Conservation (phyloP, 2,329 filamentous ascomycete genomes). For the Aureobasidium subglaciale region DNA sequence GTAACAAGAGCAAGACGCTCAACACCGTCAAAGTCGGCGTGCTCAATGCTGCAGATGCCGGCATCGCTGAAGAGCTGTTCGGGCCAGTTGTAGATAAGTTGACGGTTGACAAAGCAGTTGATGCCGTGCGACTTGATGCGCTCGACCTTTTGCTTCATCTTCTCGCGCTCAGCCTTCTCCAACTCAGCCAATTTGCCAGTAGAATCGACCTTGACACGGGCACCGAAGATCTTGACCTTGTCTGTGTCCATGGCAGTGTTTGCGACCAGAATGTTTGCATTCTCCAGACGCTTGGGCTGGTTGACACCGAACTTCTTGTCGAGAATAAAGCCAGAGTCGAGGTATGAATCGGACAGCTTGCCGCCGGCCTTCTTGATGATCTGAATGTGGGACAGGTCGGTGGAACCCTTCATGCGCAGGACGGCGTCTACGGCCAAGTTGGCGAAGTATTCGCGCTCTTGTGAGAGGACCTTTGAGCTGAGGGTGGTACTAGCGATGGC, state of each 20-base stretch:
- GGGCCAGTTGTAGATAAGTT: conserved; percentile 99
- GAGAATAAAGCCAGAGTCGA: conserved; percentile 96
- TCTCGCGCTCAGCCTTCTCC: conserved; percentile 95
- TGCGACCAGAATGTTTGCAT: conserved; percentile 94
- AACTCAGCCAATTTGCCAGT: conserved; percentile 97
- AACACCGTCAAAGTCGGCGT: conserved; percentile 97
- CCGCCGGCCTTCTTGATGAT: conserved; percentile 99
- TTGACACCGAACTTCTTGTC: conserved; percentile 99
- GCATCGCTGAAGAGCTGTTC: conserved; percentile 98
- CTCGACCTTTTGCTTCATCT: conserved; percentile 99
- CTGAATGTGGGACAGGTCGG: conserved; percentile 94
- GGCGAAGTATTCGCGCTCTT: conserved; percentile 89
- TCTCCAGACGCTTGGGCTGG: conserved; percentile 93
- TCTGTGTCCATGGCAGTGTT: conserved; percentile 99
- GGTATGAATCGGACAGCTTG: conserved; percentile 94
- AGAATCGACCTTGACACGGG: conserved; percentile 89
- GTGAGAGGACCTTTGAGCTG: conserved; percentile 92
- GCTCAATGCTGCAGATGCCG: conserved; percentile 96
- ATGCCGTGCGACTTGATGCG: conserved; percentile 98
- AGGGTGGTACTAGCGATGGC: conserved; percentile 91
- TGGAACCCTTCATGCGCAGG: conserved; percentile 78
- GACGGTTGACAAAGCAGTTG: conserved; percentile 99
- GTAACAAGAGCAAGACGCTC: conserved; percentile 92
- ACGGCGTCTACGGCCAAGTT: conserved; percentile 86
- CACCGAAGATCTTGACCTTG: conserved; percentile 99